Evolutionary conservation across 768 basidiomycete genomes (phyloP), one percentile per base, ranked within the genome.

Genomic region (Cubamyces sp.): DNA sequence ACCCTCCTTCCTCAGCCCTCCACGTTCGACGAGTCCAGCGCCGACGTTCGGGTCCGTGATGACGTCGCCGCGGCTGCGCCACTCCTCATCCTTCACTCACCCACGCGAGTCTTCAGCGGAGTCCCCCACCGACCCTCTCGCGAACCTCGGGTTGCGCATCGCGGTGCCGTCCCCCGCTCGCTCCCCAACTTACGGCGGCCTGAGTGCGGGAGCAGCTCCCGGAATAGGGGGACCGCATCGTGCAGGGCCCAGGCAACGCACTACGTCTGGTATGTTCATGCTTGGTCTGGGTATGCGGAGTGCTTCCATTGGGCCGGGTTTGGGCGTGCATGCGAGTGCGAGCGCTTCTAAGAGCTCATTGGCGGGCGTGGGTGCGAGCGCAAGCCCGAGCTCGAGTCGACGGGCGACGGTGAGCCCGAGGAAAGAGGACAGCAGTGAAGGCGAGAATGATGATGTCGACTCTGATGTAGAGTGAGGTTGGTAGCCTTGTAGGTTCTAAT

Each of bases 1-100:
- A 7, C 79, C 84, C 0, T 82, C 83, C 71, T 78, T 90, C 28
- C 74, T 85, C 55, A 64, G 47, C 0, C 68, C 76, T 1, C 69
- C 80, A 1, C 76, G 76, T 42, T 77, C 80, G 45, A 73, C 75
- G 40, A 83, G 74, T 65, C 79, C 79, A 4, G 75, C 78, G 15
- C 81, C 82, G n/a, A 90, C 87, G 30, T 91, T 91, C 68, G 89
- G 90, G 14, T 76, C 82, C 37, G 82, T 90, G 41, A 88, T 91
- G 81, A 88, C 87, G 1, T 82, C 81, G 12, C 87, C 87, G 3
- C 77, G 82, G 18, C 70, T 84, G 21, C 77, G 82, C n/a, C 85
- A 82, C 51, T 75, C 81, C 0, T 72, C 78, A 0, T 84, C 86
- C 12, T 62, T 78, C 55, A 66, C 70, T 51, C 55, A 59, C 62